Conservation (phyloP, 179 eudicot species). For the Sideroxylon spinosum region DNA sequence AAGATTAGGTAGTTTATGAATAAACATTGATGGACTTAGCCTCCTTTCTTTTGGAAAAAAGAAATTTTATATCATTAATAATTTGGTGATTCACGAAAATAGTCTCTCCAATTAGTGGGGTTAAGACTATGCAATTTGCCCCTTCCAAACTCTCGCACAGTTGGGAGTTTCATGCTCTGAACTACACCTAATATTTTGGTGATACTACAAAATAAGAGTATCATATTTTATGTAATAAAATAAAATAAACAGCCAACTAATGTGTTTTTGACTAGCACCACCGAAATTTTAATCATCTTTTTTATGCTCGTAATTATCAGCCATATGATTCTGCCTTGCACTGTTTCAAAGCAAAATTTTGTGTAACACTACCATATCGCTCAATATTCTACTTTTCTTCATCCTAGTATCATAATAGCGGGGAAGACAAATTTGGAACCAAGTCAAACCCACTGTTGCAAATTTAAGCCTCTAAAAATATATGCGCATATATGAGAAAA, state of each 20-base stretch:
- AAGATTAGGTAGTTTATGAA: neutral
- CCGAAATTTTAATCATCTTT: neutral
- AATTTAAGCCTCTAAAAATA: too few relatives aligned
- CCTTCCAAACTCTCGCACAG: too few relatives aligned
- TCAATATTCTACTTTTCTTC: neutral
- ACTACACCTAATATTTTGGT: too few relatives aligned
- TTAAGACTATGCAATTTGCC: too few relatives aligned
- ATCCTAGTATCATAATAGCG: neutral
- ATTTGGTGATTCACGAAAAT: neutral
- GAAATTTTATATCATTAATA: neutral
- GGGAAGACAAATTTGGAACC: neutral
- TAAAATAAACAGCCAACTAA: neutral
- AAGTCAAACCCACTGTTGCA: too few relatives aligned
- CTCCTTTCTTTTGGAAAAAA: neutral
- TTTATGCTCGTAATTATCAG: neutral
- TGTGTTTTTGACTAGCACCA: neutral
- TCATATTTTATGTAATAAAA: neutral
- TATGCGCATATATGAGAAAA: too few relatives aligned
- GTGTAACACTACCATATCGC: neutral
- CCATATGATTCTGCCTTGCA: neutral
- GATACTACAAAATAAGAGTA: neutral
- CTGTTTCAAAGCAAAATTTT: neutral
- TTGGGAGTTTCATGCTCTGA: too few relatives aligned
- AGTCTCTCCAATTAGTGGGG: too few relatives aligned
- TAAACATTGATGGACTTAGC: neutral